These are phyloP conservation scores for Phaeomoniella chlamydospora DNA, from an alignment of 2,329 filamentous ascomycete species.

Conservation along the genomic window DNA sequence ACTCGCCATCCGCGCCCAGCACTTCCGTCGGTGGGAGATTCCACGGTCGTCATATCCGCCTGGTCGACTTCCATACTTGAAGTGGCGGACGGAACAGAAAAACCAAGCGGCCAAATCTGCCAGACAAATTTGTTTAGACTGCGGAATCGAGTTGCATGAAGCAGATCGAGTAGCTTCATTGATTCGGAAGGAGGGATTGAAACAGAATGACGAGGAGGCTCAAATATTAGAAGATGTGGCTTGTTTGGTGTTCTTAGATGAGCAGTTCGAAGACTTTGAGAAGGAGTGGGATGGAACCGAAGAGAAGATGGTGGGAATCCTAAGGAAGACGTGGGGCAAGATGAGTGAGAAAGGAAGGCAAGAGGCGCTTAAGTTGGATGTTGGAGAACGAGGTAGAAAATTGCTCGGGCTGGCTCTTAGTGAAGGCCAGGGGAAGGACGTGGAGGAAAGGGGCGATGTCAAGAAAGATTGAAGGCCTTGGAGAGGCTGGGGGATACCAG, in stretches of 20 bases:
- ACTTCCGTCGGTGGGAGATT: slow-evolving; percentile 76
- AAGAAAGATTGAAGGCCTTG: too few species aligned
- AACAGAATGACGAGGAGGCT: slow-evolving; percentile 45
- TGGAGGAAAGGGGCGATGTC: not conserved
- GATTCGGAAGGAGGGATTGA: slow-evolving; percentile 65
- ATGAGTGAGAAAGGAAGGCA: slow-evolving; percentile 10
- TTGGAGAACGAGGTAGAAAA: slow-evolving; percentile 46
- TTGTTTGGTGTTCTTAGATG: slow-evolving; percentile 75
- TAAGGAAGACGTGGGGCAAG: slow-evolving; percentile 12
- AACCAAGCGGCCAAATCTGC: slow-evolving; percentile 56
- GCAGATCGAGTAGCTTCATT: slow-evolving; percentile 51
- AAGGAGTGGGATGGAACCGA: slow-evolving; percentile 56
- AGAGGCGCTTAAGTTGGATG: slow-evolving; percentile 46
- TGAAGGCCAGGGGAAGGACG: not conserved
- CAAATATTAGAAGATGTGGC: slow-evolving; percentile 75
- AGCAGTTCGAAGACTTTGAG: slow-evolving; percentile 73
- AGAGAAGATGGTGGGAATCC: slow-evolving; percentile 37
- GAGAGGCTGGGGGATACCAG: too few species aligned
- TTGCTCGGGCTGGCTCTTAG: slow-evolving; percentile 50
- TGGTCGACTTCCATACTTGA: slow-evolving; percentile 61
- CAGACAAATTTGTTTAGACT: slow-evolving; percentile 34
- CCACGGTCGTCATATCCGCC: slow-evolving; percentile 59
- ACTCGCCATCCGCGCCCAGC: slow-evolving; percentile 69
- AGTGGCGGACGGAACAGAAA: slow-evolving; percentile 62
- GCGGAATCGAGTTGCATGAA: slow-evolving; percentile 37